Evolutionary conservation across 495 filamentous ascomycete genomes (phyloP), one percentile per base, ranked within the genome.

Genomic region (Hypoxylon fuscum): DNA sequence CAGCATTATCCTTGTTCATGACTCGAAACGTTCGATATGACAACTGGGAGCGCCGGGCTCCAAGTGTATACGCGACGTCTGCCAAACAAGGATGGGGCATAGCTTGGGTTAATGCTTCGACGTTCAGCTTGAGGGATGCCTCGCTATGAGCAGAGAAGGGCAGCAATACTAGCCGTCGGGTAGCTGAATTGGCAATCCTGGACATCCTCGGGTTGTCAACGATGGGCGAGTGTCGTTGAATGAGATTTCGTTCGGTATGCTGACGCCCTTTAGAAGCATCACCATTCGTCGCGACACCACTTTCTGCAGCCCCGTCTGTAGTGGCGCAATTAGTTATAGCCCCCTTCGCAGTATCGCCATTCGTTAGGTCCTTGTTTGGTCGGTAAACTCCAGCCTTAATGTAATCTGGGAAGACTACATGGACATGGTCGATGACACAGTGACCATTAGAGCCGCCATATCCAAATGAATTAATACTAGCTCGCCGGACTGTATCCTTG

Each of bases 31-130:
- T 55, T 32, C n/a, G n/a, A 2, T 64, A 35, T 7, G 55, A 1
- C 2, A 76, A 43, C 21, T 51, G 50, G 4, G 65, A 64, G 2
- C 78, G 71, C 11, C 52, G 60, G 9, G 15, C 40, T 0, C 23
- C 35, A 1, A 79, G 66, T 0, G 76, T 80, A 38, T 76, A 75
- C 0, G 75, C 66, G 5, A 79, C 31, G 23, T 77, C 76, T 5
- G 50, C 27, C 2, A 79, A 29, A 8, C 45, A 34, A 44, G 62
- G 62, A n/a, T 68, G 3, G 49, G 45, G 21, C 27, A 67, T 62
- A 8, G 69, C 51, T 7, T 57, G 38, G 1, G 23, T 25, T 32
- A 69, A 41, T 11, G 68, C 73, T 0, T 66, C 46, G 1, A 76
- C 63, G 42, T 76, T 77, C 1, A 56, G 44, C 23, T 40, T 40